These are phyloP conservation scores for Actinomucor elegans DNA, from an alignment of 371 early-diverging fungal species.

Conservation along the genomic window DNA sequence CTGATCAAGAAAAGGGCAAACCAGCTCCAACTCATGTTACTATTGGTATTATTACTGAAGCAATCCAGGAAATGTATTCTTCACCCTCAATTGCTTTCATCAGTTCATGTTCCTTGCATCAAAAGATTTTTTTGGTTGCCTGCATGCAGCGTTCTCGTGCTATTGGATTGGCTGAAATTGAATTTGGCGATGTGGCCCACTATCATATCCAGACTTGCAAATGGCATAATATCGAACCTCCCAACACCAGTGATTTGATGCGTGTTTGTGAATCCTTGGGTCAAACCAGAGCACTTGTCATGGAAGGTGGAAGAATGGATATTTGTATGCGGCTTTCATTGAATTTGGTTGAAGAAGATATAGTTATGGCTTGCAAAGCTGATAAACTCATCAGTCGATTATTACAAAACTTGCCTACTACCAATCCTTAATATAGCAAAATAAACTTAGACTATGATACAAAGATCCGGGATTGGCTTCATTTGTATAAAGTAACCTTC, in stretches of 20 bases:
- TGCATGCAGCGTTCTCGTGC: constrained; percentile 64
- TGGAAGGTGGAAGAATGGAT: constrained; percentile 72
- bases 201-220: constrained; percentile 63
- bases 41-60: constrained; percentile 72
- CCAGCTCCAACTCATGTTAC: constrained; percentile 55
- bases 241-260: constrained; percentile 63
- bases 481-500: too few relatives aligned
- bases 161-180: constrained; percentile 73
- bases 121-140: constrained; percentile 81
- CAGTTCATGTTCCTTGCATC: constrained; percentile 73
- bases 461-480: not conserved
- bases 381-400: constrained; percentile 39
- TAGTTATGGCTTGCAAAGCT: constrained; percentile 71
- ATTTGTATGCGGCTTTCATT: constrained; percentile 70
- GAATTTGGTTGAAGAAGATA: constrained; percentile 70
- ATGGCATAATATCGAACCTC: constrained; percentile 61
- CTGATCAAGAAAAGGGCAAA: not conserved
- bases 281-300: constrained; percentile 61
- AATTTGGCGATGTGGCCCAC: constrained; percentile 66
- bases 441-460: not conserved
- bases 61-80: constrained; percentile 78
- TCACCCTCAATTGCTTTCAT: constrained; percentile 77
- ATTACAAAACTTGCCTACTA: constrained; percentile 3
- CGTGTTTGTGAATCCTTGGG: constrained; percentile 71
- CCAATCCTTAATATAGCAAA: constrained; percentile 3